Evolutionary conservation across 306 rosid species (phyloP), one percentile per base, ranked within the genome.

Genomic region (Erythrophleum fordii): DNA sequence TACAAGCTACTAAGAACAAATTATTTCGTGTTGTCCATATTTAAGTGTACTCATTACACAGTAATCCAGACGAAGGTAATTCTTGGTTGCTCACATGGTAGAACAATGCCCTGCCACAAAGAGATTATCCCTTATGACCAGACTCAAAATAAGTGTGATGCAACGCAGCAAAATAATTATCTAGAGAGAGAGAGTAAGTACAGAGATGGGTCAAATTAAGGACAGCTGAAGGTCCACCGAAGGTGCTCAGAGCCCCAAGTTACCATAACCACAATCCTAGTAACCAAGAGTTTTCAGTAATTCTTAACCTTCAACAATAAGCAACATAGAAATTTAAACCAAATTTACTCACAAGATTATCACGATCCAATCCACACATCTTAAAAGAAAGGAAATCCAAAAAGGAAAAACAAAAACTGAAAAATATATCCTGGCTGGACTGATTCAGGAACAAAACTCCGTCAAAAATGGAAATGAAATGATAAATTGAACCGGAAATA

Each of bases 201-300:
- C 29, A 67, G 52, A 67, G 72, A 22, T 20, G 8, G n/a, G 17
- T 39, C 51, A 67, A 67, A 67, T 67, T 18, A 41, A 41, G 51
- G 17, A 41, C 10, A 39, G 52, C 72, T 39, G 72, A 67, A 67
- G 72, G 52, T 41, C 52, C 72, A 22, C 17, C 51, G 31, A 67
- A 67, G 72, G 52, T 67, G 29, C 72, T 41, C 51, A 37, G 28
- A 67, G 16, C 72, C 28, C 37, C 28, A 66, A 66, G 66, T 25
- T 59, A 59, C 72, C 37, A 39, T 20, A 26, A 59, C 17, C 39
- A 59, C 72, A 62, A 62, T 26, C 35, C 37, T 59, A 59, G 5
- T 26, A 59, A 26, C 37, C 59, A 59, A 20, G 12, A 66, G 51
- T 66, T 66, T 41, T 66, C 51, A 66, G 51, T 20, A 39, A 66